Base-by-base conservation (phyloP, 2,329 filamentous ascomycete species). In the Neonectria punicea region DNA sequence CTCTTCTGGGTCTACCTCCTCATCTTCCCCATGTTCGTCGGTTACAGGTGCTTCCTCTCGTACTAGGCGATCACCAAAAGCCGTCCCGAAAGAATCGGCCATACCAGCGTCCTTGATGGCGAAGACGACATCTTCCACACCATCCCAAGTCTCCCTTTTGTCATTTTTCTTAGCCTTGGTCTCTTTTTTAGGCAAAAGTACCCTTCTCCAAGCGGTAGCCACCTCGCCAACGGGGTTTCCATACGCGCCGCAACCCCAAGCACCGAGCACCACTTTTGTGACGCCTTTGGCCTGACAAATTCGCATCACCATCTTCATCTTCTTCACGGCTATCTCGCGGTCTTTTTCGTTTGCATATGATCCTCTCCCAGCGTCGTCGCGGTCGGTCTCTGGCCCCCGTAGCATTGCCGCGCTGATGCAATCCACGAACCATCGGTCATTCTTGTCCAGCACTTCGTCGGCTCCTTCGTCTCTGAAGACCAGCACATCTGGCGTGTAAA, bases 161-260 rank as follows among this genome's bases (percentile, higher is more conserved):
- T 25, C 43, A 10, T 66, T 70, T 5, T 63, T 70, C 22, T 72
- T 73, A 1, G 61, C 46, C 10, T 61, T 69, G 5, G 47, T 53
- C 2, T 65, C 68, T 6, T 66, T 64, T 30, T 39, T 72, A 0
- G 65, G 70, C n/a, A 70, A 30, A 1, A 80, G 59, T 1, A 77
- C 76, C 41, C 77, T 78, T 13, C 74, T 72, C 77, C 89, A 91
- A 1, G 85, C 82, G 18, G 79, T 77, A 14, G 88, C 88, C 32
- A 91, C 78, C 74, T 90, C 87, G 1, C 77, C 77, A 0, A 89
- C 83, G 0, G 89, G 89, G 66, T 91, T 90, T 0, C 87, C 87
- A 62, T 89, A 88, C 0, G 87, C 87, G 3, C 89, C 89, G 65
- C 88, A 90, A 0, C 89, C 89, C 87, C 88, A 90, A 0, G 89